Evolutionary conservation across 352 stramenopile species (phyloP), one percentile per base, ranked within the genome.

Genomic region (Phytophthora podocarpi): DNA sequence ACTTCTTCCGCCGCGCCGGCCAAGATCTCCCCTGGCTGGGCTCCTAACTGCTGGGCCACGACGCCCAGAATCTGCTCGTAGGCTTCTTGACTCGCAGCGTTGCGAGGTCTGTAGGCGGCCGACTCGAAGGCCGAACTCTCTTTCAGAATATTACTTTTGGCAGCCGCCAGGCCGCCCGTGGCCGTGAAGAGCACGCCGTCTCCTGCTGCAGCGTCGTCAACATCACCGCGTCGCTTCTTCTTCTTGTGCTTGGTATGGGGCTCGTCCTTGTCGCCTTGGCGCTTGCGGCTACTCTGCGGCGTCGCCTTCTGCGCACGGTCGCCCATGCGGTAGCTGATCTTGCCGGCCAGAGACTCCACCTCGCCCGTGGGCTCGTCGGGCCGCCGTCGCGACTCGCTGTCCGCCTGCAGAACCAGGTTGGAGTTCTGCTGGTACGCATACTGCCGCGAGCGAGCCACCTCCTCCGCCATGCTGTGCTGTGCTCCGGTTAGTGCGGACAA

Each of bases 381-480:
- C 7, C 82, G 76, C 10, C 91, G 82, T 16, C 88, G 80, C 53
- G 77, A 89, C 54, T 93, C 89, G 62, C 83, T 87, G 55, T 98
- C 91, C 6, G 92, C 89, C 70, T 98, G 86, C 42, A 98, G 76
- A 66, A 98, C 95, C 40, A 98, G 75, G 74, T 98, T 98, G 27
- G 90, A 97, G 82, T 98, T 98, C 68, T 92, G 76, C 59, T 75
- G 66, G 81, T 98, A 98, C 59, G 93, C 90, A 83, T 98, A 98
- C 68, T 97, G 87, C 49, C 89, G 78, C 64, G 87, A 93, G 16
- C 90, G 89, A 50, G 88, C 89, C 52, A 89, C 83, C 49, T 97
- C 90, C 76, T 97, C 88, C 20, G 90, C 88, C 91, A 97, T 97
- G 16, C 3, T 51, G 4, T 20, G 6, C 26, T n/a, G n/a, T n/a